Conservation (phyloP, 208 protist species). For the Trichomonas vaginalis region DNA sequence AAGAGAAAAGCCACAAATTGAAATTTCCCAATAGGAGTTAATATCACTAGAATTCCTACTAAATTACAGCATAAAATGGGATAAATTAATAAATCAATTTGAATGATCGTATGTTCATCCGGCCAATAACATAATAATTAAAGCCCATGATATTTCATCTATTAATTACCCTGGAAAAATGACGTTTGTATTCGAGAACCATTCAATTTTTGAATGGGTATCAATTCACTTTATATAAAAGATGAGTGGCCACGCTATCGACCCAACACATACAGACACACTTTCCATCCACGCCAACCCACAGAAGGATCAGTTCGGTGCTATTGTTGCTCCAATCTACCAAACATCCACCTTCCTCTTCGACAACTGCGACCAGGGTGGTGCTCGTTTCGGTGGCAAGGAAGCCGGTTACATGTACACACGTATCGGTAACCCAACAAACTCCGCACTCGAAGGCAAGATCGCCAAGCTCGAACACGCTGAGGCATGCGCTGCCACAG, state of each 20-base stretch:
- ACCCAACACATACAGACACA: neutral
- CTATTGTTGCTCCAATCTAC: neutral
- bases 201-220: too few relatives aligned
- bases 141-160: too few relatives aligned
- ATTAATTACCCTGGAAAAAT: too few relatives aligned
- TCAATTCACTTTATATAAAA: too few relatives aligned
- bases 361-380: neutral
- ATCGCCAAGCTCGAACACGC: constrained; percentile 27
- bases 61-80: too few relatives aligned
- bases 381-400: neutral
- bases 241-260: neutral
- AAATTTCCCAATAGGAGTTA: too few relatives aligned
- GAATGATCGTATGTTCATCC: too few relatives aligned
- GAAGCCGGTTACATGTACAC: constrained; percentile 32
- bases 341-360: neutral
- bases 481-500: neutral
- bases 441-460: constrained; percentile 15
- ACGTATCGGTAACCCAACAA: constrained; percentile 35
- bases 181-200: too few relatives aligned
- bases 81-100: too few relatives aligned
- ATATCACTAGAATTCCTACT: too few relatives aligned
- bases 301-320: neutral
- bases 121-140: too few relatives aligned
- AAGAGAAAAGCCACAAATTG: too few relatives aligned
- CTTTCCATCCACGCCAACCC: neutral